phyloP scores from a whole-genome alignment of 2,329 filamentous ascomycete species.

The Nemania abortiva region DNA sequence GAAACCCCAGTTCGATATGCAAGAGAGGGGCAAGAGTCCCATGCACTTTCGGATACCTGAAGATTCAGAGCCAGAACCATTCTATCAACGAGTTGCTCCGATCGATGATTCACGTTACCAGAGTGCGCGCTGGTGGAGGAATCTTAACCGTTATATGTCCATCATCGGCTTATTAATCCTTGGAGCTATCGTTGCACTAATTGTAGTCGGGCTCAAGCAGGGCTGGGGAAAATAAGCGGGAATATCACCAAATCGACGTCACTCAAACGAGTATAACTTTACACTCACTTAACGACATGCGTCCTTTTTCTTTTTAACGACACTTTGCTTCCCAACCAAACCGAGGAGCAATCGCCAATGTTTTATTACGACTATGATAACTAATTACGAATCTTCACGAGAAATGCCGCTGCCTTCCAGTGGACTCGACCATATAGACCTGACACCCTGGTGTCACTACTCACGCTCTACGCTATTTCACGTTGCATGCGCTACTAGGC shows the following conservation, averaged over 20 bases:
- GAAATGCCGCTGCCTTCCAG: conserved; percentile 30
- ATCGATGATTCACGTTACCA: conserved; percentile 61
- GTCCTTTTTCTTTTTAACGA: conserved; percentile 21
- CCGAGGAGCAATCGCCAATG: conserved; percentile 10
- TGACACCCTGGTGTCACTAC: conserved; percentile 7
- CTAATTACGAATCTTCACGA: conserved; percentile 39
- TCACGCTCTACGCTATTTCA: conserved; percentile 28
- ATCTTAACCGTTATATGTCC: conserved; percentile 70
- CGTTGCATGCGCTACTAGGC: conserved; percentile 11
- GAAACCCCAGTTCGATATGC: conserved; percentile 65
- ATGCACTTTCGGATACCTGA: conserved; percentile 56
- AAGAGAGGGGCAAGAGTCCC: conserved; percentile 59
- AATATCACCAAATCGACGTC: conserved; percentile 1
- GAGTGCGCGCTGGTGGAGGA: conserved; percentile 71
- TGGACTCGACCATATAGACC: conserved; percentile 20
- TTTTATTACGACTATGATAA: conserved; percentile 38
- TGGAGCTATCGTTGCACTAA: conserved; percentile 63
- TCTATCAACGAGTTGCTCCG: conserved; percentile 52
- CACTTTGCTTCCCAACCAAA: conserved; percentile 23
- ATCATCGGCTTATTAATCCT: conserved; percentile 67
- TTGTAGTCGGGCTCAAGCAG: conserved; percentile 64
- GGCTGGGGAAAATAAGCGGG: conserved; percentile 56
- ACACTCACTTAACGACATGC: conserved; percentile 24
- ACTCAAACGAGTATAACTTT: conserved; percentile 18
- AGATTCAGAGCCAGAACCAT: conserved; percentile 43